phyloP scores from a whole-genome alignment of 2,329 filamentous ascomycete species.

The Botrytis fabae region DNA sequence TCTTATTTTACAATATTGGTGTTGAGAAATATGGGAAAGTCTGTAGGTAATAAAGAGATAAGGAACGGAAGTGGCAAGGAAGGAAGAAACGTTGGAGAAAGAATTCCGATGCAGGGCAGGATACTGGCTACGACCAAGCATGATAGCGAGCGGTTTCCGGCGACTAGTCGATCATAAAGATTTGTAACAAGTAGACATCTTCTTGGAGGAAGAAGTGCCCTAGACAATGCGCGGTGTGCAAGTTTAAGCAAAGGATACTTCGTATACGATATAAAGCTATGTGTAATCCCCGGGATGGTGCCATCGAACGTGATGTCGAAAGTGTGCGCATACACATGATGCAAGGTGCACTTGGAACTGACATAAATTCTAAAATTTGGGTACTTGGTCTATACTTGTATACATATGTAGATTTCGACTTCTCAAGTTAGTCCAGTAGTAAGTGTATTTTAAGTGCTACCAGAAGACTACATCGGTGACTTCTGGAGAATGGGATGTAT shows the following conservation, averaged over 20 bases:
- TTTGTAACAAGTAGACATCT: neutral
- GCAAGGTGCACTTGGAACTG: neutral
- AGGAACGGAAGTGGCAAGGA: neutral
- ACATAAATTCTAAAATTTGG: neutral
- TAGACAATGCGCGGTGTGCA: neutral
- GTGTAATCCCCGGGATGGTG: neutral
- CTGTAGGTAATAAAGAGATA: neutral
- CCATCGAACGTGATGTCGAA: neutral
- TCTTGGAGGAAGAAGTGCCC: too few species aligned
- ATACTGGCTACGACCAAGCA: neutral
- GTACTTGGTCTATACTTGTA: neutral
- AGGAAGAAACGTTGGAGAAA: neutral
- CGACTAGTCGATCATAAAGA: neutral
- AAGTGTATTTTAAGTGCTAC: neutral
- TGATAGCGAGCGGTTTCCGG: neutral
- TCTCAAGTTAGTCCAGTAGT: neutral
- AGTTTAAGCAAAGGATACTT: neutral
- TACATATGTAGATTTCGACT: neutral
- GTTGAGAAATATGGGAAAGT: neutral
- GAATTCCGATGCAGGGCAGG: neutral
- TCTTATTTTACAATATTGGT: conserved; percentile 43
- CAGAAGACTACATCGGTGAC: neutral
- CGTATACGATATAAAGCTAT: neutral
- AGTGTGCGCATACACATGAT: neutral
- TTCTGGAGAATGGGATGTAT: neutral